phyloP scores from a whole-genome alignment of 2,329 filamentous ascomycete genomes.

The Fusarium tanahbumbuense region DNA sequence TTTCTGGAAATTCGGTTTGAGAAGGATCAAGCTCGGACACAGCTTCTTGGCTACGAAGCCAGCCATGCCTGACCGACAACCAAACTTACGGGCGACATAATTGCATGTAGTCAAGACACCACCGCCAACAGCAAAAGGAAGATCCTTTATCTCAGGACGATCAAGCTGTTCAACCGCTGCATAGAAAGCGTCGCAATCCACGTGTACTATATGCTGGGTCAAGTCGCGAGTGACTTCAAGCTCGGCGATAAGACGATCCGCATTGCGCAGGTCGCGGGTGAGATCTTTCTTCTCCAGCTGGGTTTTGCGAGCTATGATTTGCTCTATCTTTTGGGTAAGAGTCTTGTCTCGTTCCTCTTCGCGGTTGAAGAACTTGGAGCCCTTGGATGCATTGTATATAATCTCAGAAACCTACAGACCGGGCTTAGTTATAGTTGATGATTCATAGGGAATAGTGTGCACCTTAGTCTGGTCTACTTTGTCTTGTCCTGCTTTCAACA shows the following conservation, averaged over 20 bases:
- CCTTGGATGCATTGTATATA: constrained; percentile 96
- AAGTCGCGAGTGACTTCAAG: constrained; percentile 84
- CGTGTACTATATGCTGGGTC: constrained; percentile 85
- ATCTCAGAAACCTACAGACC: constrained; percentile 82
- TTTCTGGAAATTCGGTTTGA: constrained; percentile 90
- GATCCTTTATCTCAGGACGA: constrained; percentile 82
- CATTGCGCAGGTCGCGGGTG: constrained; percentile 76
- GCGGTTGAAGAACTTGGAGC: constrained; percentile 94
- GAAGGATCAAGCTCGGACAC: constrained; percentile 83
- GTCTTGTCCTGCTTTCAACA: constrained; percentile 94
- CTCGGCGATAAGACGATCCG: constrained; percentile 83
- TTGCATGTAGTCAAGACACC: constrained; percentile 78
- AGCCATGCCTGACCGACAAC: constrained; percentile 94
- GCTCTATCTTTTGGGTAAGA: constrained; percentile 86
- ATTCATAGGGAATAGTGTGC: constrained; percentile 8
- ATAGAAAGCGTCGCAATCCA: constrained; percentile 98
- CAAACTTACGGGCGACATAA: constrained; percentile 89
- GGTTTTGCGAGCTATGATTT: constrained; percentile 79
- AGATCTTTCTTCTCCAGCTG: constrained; percentile 82
- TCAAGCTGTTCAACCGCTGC: constrained; percentile 91
- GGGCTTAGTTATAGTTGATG: constrained; percentile 3
- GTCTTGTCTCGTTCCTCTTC: constrained; percentile 85
- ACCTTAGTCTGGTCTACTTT: constrained; percentile 91
- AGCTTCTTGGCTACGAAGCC: constrained; percentile 95
- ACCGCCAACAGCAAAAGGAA: constrained; percentile 90